phyloP scores from a whole-genome alignment of 331 rosid genomes.

The Quercus tomentella region DNA sequence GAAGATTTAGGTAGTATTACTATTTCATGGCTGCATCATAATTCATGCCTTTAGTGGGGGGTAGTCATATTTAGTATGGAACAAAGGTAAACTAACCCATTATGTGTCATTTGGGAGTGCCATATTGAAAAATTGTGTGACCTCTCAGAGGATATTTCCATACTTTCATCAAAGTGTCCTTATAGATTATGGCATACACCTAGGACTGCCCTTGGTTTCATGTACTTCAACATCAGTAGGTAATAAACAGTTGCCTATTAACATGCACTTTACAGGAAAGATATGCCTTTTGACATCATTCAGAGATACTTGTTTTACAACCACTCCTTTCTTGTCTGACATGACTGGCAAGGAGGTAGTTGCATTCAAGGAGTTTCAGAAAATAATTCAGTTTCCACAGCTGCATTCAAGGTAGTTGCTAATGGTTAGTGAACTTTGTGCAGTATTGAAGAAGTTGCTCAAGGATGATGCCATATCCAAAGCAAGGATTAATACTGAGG shows the following conservation, averaged over 20 bases:
- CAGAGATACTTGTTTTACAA: conserved; percentile 80
- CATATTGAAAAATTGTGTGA: too few species aligned
- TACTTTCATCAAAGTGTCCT: too few species aligned
- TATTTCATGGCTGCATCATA: not conserved
- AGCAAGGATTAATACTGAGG: conserved; percentile 75
- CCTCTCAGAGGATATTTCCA: too few species aligned
- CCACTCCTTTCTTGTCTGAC: conserved; percentile 38
- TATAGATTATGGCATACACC: too few species aligned
- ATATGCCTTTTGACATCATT: conserved; percentile 92
- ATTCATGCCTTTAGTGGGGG: too few species aligned
- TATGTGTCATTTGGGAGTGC: too few species aligned
- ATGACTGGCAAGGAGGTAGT: conserved; percentile 36
- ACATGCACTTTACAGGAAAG: conserved; percentile 75
- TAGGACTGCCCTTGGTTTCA: not conserved
- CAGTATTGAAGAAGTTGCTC: conserved; percentile 83
- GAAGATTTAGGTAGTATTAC: not conserved
- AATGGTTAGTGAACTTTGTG: conserved; percentile 5
- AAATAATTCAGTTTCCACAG: conserved; percentile 52
- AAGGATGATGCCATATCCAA: conserved; percentile 59
- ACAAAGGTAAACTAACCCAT: too few species aligned
- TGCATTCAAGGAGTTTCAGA: conserved; percentile 31
- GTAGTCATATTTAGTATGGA: too few species aligned
- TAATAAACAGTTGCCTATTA: conserved; percentile 12
- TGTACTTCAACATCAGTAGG: not conserved
- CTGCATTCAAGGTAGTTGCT: conserved; percentile 43